phyloP scores from a whole-genome alignment of 371 early-diverging fungal genomes.

The Rhizomucor miehei region DNA sequence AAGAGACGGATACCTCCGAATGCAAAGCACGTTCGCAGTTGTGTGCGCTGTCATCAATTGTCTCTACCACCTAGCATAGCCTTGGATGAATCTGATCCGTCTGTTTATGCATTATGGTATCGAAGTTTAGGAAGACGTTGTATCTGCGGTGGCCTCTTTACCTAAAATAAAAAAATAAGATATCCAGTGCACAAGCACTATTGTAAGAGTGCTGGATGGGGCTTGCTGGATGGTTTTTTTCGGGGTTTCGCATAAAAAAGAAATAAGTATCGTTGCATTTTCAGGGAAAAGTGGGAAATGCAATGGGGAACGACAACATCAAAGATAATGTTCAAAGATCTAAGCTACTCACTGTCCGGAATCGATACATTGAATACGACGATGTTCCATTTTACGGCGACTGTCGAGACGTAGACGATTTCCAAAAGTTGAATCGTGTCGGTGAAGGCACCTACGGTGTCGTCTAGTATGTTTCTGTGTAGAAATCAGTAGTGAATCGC shows the following conservation, averaged over 20 bases:
- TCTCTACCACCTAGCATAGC: slow-evolving; percentile 7
- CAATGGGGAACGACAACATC: neutral
- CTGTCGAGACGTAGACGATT: slow-evolving; percentile 65
- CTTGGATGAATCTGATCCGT: slow-evolving; percentile 17
- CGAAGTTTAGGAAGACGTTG: slow-evolving; percentile 33
- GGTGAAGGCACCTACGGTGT: slow-evolving; percentile 90
- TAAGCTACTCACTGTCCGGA: slow-evolving; percentile 27
- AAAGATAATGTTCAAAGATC: slow-evolving; percentile 1
- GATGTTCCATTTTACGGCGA: slow-evolving; percentile 49
- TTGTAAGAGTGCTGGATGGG: no score
- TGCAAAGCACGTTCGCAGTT: slow-evolving; percentile 17
- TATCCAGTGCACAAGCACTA: no score
- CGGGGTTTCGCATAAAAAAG: no score
- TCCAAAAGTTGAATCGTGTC: slow-evolving; percentile 65
- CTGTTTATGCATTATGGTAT: slow-evolving; percentile 32
- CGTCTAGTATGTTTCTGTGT: slow-evolving; percentile 62
- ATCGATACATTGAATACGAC: slow-evolving; percentile 21
- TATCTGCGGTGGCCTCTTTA: slow-evolving; percentile 41
- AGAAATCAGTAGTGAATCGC: neutral
- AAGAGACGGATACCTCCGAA: slow-evolving; percentile 23
- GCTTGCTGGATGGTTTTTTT: no score
- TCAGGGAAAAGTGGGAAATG: neutral
- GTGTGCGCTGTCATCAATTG: slow-evolving; percentile 33
- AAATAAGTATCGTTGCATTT: no score
- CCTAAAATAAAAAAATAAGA: slow-evolving; percentile 7